These are phyloP conservation scores for Peronospora farinosa DNA, from an alignment of 352 stramenopile genomes.

Conservation along the genomic window DNA sequence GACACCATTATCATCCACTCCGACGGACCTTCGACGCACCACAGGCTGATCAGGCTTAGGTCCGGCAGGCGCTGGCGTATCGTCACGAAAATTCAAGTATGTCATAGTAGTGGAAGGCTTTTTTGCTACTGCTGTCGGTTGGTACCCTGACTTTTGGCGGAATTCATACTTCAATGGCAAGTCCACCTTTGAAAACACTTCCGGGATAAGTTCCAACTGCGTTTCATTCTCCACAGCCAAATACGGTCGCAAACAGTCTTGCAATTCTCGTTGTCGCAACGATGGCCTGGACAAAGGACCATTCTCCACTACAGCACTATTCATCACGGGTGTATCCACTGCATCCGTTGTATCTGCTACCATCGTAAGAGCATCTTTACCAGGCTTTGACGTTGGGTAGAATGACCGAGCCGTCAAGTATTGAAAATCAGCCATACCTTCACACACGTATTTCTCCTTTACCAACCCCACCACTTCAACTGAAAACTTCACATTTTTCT, in stretches of 20 bases:
- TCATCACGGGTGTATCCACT: conserved; percentile 21
- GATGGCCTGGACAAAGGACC: conserved; percentile 41
- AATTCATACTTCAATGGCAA: conserved; percentile 82
- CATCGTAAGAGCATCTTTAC: conserved; percentile 23
- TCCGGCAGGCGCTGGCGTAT: conserved; percentile 40
- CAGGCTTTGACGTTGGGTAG: conserved; percentile 34
- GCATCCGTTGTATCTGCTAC: conserved; percentile 21
- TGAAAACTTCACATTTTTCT: conserved; percentile 26
- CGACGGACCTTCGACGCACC: conserved; percentile 41
- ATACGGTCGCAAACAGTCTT: conserved; percentile 55
- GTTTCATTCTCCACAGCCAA: conserved; percentile 39
- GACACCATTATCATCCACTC: conserved; percentile 46
- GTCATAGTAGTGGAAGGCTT: conserved; percentile 70
- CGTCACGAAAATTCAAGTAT: conserved; percentile 76
- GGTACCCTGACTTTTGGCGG: conserved; percentile 65
- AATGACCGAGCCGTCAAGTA: conserved; percentile 68
- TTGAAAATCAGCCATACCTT: conserved; percentile 84
- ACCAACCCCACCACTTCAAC: conserved; percentile 55
- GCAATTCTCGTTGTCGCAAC: conserved; percentile 34
- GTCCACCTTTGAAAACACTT: conserved; percentile 82
- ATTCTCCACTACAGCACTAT: conserved; percentile 27
- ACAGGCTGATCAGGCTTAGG: conserved; percentile 47
- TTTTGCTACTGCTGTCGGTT: conserved; percentile 49
- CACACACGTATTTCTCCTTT: conserved; percentile 75
- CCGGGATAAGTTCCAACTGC: conserved; percentile 67